Evolutionary conservation across 2,329 filamentous ascomycete genomes (phyloP).

Genomic region (Colletotrichum sp.): DNA sequence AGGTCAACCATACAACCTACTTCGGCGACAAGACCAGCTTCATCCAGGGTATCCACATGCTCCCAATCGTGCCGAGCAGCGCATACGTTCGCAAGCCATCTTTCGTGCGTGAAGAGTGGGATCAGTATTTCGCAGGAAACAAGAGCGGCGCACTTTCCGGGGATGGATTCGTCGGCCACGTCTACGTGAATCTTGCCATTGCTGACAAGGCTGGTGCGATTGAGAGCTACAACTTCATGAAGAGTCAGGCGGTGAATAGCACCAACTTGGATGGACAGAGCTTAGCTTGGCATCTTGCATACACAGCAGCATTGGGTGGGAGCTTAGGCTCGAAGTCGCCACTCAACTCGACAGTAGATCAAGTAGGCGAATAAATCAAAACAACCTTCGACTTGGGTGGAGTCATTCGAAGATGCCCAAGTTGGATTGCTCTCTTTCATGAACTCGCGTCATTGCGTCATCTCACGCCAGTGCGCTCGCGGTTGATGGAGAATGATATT

Average conservation of each 20-base stretch:
- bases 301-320: slow-evolving; percentile 7
- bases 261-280: background rate
- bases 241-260: background rate
- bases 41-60: slow-evolving; percentile 74
- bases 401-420: no score
- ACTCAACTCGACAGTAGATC: background rate
- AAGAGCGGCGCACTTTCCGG: slow-evolving; percentile 63
- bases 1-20: slow-evolving; percentile 83
- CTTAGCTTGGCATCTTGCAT: slow-evolving; percentile 5
- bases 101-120: slow-evolving; percentile 79
- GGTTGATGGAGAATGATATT: background rate
- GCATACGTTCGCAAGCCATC: slow-evolving; percentile 62
- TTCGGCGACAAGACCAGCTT: slow-evolving; percentile 62
- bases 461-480: no score
- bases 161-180: slow-evolving; percentile 78
- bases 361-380: background rate
- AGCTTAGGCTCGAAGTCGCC: background rate
- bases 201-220: slow-evolving; percentile 48
- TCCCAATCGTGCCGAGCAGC: slow-evolving; percentile 68
- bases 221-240: slow-evolving; percentile 15
- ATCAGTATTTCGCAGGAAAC: slow-evolving; percentile 29
- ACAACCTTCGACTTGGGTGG: no score
- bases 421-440: no score
- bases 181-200: slow-evolving; percentile 77
- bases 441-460: no score